These are phyloP conservation scores for Xylaria sp. DNA, from an alignment of 2,329 filamentous ascomycete species.

Conservation along the genomic window DNA sequence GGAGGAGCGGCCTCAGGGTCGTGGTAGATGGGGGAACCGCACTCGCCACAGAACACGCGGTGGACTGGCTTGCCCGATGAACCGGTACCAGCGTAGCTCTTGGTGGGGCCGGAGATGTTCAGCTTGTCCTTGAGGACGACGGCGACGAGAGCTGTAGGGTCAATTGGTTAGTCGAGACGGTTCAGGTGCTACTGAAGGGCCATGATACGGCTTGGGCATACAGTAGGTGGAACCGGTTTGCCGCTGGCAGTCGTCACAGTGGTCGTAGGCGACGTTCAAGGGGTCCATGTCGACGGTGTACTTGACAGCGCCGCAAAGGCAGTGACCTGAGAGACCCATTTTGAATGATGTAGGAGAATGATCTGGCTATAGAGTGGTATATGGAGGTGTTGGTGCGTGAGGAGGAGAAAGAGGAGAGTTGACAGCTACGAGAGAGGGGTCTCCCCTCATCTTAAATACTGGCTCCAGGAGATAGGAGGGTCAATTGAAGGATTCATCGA, in stretches of 20 bases:
- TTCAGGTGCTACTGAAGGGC: neutral
- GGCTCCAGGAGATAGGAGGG: neutral
- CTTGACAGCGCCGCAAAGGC: conserved; percentile 73
- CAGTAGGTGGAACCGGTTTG: conserved; percentile 73
- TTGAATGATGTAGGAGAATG: conserved; percentile 38
- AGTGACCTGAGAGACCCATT: conserved; percentile 73
- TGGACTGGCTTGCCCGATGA: conserved; percentile 67
- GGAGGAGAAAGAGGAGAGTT: neutral
- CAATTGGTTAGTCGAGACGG: conserved; percentile 21
- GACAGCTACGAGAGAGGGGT: conserved; percentile 5
- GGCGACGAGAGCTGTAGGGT: conserved; percentile 63
- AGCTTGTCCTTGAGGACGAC: conserved; percentile 71
- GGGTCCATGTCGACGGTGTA: conserved; percentile 59
- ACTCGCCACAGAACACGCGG: conserved; percentile 73
- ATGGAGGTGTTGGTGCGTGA: conserved; percentile 4
- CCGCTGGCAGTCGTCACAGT: conserved; percentile 76
- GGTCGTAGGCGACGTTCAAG: conserved; percentile 64
- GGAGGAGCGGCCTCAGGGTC: conserved; percentile 72
- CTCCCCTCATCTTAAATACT: conserved; percentile 19
- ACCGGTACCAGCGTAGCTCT: conserved; percentile 66
- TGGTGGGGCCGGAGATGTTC: conserved; percentile 66
- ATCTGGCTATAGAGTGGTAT: conserved; percentile 11
- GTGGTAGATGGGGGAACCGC: conserved; percentile 72
- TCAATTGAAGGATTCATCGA: conserved; percentile 13
- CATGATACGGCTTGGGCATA: conserved; percentile 43